Conservation (phyloP, 2,329 filamentous ascomycete species). For the Periconia sp. region DNA sequence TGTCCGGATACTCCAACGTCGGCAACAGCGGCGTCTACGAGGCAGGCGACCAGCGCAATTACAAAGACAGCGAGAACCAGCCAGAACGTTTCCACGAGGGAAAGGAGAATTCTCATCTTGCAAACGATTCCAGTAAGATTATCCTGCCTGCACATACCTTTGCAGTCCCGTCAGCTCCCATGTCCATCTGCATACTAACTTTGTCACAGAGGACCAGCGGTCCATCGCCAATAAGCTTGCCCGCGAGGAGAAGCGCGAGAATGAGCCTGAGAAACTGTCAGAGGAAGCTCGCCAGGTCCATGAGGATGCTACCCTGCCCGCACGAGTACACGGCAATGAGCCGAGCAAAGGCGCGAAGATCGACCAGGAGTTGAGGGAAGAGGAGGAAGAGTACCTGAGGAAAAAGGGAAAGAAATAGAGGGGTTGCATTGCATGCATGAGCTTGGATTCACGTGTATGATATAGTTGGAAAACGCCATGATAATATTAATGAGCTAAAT, state of each 20-base stretch:
- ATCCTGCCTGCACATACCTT: background rate
- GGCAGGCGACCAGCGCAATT: conserved; percentile 75
- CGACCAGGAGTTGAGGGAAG: conserved; percentile 70
- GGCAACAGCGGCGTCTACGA: conserved; percentile 73
- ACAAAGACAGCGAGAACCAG: conserved; percentile 59
- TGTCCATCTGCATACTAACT: conserved; percentile 29
- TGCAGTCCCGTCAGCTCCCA: background rate
- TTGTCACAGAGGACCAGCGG: conserved; percentile 67
- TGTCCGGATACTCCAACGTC: conserved; percentile 68
- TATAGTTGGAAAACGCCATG: too few relatives aligned
- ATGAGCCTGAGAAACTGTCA: conserved; percentile 44
- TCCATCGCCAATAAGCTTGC: conserved; percentile 74
- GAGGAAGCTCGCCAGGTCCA: conserved; percentile 51
- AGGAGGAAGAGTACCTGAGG: conserved; percentile 69
- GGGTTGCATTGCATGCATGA: too few relatives aligned
- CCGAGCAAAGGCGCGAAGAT: conserved; percentile 75
- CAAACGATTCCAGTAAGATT: conserved; percentile 72
- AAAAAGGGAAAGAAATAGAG: conserved; percentile 60
- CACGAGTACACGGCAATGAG: conserved; percentile 73
- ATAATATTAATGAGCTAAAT: too few relatives aligned
- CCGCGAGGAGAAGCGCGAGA: conserved; percentile 63
- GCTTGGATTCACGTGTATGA: too few relatives aligned
- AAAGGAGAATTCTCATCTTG: conserved; percentile 69
- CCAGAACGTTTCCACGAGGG: conserved; percentile 74
- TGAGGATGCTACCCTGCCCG: conserved; percentile 65